Percentiles rank a stretch among this genome's conserved stretches.
phyloP scores from a whole-genome alignment of 83 land plant genomes.

The Picea mariana region DNA sequence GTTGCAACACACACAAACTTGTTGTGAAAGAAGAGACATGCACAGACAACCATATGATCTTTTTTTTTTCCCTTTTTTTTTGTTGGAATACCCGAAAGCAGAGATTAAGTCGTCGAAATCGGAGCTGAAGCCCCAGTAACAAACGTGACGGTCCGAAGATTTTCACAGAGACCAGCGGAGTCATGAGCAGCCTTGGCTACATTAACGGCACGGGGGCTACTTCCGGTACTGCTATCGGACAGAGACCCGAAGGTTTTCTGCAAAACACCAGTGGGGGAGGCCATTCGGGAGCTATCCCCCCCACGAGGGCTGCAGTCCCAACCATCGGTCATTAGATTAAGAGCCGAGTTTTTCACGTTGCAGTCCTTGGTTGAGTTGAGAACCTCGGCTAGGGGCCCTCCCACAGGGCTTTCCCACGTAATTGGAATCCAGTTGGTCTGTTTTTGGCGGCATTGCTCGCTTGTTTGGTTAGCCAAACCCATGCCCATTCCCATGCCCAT shows the following conservation, averaged over 20 bases:
- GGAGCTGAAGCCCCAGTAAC: no score
- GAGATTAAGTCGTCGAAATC: no score
- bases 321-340: constrained; percentile 51
- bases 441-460: constrained; percentile 19
- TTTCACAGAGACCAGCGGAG: constrained; percentile 2
- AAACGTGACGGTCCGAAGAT: constrained; percentile 10
- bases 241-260: constrained; percentile 67
- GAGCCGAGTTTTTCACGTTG: constrained; percentile 21
- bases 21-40: no score
- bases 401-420: constrained; percentile 67
- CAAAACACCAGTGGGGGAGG: constrained; percentile 77
- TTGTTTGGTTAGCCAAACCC: constrained; percentile 5
- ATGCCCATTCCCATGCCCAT: constrained; percentile 37
- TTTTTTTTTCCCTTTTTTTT: no score
- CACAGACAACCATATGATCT: no score
- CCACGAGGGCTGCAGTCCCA: constrained; percentile 52
- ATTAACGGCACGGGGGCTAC: constrained; percentile 56
- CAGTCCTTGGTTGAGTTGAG: constrained; percentile 26
- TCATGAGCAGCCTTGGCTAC: not conserved
- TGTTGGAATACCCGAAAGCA: no score
- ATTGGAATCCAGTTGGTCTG: constrained; percentile 43
- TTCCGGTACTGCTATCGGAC: constrained; percentile 72
- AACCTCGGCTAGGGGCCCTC: constrained; percentile 82
- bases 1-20: no score
- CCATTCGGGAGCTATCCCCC: constrained; percentile 22